phyloP scores from a whole-genome alignment of 805 yeast species.

The Monosporozyma aquatica region DNA sequence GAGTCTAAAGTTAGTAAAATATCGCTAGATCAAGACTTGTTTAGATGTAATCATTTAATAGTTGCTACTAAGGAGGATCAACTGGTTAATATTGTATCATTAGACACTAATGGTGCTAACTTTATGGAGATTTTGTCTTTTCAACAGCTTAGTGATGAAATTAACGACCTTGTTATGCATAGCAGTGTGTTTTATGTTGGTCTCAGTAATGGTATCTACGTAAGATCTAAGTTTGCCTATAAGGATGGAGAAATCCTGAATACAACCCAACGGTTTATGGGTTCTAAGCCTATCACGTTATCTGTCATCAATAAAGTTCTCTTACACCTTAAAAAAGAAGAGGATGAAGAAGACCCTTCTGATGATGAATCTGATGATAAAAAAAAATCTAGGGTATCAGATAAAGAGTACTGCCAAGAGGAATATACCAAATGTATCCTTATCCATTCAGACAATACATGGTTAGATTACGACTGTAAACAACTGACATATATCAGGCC shows the following conservation, averaged over 20 bases:
- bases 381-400: not conserved
- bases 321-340: constrained; percentile 28
- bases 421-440: constrained; percentile 17
- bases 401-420: not conserved
- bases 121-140: constrained; percentile 54
- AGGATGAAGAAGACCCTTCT: constrained; percentile 15
- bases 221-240: constrained; percentile 43
- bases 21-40: constrained; percentile 34
- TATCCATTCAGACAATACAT: constrained; percentile 29
- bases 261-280: constrained; percentile 63
- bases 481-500: constrained; percentile 23
- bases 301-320: constrained; percentile 17
- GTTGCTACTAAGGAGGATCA: constrained; percentile 62
- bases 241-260: constrained; percentile 54
- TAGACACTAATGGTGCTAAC: constrained; percentile 37
- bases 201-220: constrained; percentile 73
- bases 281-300: constrained; percentile 48
- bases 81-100: constrained; percentile 57
- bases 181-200: constrained; percentile 55
- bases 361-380: constrained; percentile 11
- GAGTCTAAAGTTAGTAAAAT: constrained; percentile 42
- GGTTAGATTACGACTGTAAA: constrained; percentile 26
- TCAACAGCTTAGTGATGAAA: constrained; percentile 55
- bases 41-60: constrained; percentile 47
- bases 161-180: constrained; percentile 30